Conservation (phyloP, 768 basidiomycete genomes). For the Pulveroboletus sp. region DNA sequence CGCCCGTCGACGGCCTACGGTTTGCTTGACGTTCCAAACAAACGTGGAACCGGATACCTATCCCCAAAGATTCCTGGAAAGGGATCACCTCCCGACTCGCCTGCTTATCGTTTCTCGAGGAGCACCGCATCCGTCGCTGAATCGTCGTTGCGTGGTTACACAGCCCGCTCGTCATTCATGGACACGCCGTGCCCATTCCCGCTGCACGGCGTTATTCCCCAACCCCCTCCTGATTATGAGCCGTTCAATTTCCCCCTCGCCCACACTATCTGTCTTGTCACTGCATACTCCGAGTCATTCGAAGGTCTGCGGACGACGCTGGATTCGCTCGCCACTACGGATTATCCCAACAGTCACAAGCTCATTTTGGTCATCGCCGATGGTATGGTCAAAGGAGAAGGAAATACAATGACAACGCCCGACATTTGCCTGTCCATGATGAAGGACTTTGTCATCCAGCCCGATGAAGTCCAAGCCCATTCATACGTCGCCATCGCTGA, state of each 20-base stretch:
- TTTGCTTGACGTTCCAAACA: constrained; percentile 60
- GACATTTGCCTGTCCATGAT: constrained; percentile 96
- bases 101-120: constrained; percentile 66
- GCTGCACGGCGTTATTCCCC: constrained; percentile 82
- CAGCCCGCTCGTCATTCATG: constrained; percentile 47
- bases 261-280: constrained; percentile 93
- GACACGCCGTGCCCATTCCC: constrained; percentile 92
- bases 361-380: constrained; percentile 93
- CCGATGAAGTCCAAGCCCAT: constrained; percentile 84
- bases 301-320: constrained; percentile 96
- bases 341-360: constrained; percentile 98
- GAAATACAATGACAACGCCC: constrained; percentile 84
- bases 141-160: constrained; percentile 22
- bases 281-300: constrained; percentile 95
- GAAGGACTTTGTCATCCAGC: constrained; percentile 83
- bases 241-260: constrained; percentile 95
- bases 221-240: constrained; percentile 86
- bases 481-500: constrained; percentile 99
- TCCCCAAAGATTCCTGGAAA: constrained; percentile 38
- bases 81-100: constrained; percentile 69
- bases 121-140: constrained; percentile 76
- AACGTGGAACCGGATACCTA: constrained; percentile 55
- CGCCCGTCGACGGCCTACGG: constrained; percentile 65
- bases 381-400: constrained; percentile 96
- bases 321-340: constrained; percentile 97